Percentiles rank a stretch among this genome's conserved stretches.
These are phyloP conservation scores for Colletotrichum paranaense DNA, from an alignment of 2,329 filamentous ascomycete genomes.

Conservation along the genomic window DNA sequence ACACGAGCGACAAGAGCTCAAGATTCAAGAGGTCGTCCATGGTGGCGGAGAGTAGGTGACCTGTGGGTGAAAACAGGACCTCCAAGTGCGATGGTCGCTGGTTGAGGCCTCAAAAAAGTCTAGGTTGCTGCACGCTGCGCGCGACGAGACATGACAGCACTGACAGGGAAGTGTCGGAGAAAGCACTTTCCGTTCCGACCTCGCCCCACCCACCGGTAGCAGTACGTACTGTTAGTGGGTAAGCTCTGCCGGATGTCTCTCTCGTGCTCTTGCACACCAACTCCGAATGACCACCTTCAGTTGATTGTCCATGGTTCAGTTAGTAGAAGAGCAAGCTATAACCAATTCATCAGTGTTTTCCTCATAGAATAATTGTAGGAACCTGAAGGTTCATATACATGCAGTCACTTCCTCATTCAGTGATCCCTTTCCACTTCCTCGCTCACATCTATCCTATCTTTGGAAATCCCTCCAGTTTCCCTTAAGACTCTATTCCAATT, in stretches of 20 bases:
- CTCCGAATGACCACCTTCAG: too few relatives aligned
- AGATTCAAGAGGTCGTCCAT: constrained; percentile 93
- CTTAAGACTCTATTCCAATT: not conserved
- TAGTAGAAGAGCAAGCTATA: too few relatives aligned
- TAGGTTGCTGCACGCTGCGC: not conserved
- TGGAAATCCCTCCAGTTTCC: not conserved
- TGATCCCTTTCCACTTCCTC: not conserved
- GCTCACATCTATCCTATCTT: not conserved
- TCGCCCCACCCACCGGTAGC: not conserved
- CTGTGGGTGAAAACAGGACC: constrained; percentile 1
- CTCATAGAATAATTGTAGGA: too few relatives aligned
- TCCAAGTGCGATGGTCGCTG: constrained; percentile 13
- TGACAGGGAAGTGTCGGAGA: constrained; percentile 6
- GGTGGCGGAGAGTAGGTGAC: constrained; percentile 34
- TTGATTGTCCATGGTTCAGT: too few relatives aligned
- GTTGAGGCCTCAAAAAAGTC: constrained; percentile 23
- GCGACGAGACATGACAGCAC: constrained; percentile 13
- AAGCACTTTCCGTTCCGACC: not conserved
- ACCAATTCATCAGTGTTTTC: too few relatives aligned
- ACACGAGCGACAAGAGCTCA: constrained; percentile 93
- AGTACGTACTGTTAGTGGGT: not conserved
- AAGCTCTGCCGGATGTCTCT: not conserved
- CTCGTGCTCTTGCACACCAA: too few relatives aligned
- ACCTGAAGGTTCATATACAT: too few relatives aligned
- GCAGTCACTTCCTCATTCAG: too few relatives aligned